Conservation (phyloP, 129 eudicot species). For the Flaveria sonorensis region DNA sequence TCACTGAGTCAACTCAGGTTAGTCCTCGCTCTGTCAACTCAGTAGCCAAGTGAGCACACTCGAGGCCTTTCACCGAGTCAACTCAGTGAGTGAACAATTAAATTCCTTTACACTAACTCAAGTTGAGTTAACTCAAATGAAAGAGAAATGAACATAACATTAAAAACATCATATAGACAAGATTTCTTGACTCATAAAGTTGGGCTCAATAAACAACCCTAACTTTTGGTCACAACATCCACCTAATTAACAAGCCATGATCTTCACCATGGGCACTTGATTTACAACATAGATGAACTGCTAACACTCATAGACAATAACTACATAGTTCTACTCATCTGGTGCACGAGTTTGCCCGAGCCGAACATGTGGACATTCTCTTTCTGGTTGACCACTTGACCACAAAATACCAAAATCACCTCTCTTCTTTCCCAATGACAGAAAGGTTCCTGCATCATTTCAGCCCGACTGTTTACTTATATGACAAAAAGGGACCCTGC, state of each 20-base stretch:
- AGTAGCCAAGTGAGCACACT: background rate
- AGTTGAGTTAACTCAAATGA: background rate
- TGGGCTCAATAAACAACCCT: slow-evolving; percentile 22
- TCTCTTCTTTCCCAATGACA: slow-evolving; percentile 63
- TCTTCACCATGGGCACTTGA: slow-evolving; percentile 32
- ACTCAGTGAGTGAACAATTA: background rate
- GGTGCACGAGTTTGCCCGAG: slow-evolving; percentile 40
- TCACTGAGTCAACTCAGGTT: background rate
- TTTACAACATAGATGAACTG: slow-evolving; percentile 27
- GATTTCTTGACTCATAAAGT: slow-evolving; percentile 23
- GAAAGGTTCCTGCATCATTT: slow-evolving; percentile 59
- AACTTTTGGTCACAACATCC: slow-evolving; percentile 19
- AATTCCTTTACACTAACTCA: background rate
- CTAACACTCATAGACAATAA: slow-evolving; percentile 5
- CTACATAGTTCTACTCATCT: slow-evolving; percentile 24
- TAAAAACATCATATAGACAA: slow-evolving; percentile 19
- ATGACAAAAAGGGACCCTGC: too few species aligned
- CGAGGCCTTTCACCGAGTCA: background rate
- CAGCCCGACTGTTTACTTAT: background rate
- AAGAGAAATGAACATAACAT: background rate
- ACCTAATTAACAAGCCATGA: slow-evolving; percentile 34
- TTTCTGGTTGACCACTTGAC: slow-evolving; percentile 75
- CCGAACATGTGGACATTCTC: slow-evolving; percentile 63
- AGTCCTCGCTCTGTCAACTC: background rate
- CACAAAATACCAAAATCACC: slow-evolving; percentile 71